Evolutionary conservation across 768 basidiomycete genomes (phyloP), one percentile per base, ranked within the genome.

Genomic region (Boletus pseudo-olivaceus): DNA sequence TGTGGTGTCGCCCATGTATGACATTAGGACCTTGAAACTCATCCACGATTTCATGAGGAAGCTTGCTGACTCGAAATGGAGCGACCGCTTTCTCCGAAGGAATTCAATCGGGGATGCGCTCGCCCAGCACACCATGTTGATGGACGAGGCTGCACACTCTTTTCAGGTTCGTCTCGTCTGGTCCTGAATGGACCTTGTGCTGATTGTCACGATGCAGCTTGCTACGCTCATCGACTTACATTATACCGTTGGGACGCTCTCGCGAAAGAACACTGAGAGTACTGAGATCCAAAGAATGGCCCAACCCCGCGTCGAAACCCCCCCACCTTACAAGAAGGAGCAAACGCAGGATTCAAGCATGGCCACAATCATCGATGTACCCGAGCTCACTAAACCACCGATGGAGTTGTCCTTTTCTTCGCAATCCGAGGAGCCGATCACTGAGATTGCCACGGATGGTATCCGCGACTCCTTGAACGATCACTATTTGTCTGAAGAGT

Each of bases 211-310:
- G 20, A 26, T 33, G 7, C 38, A 80, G 79, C 71, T 79, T 7
- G 73, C 76, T 7, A 75, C 77, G 0, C 70, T 80, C 5, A 78
- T 81, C 38, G 73, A 77, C 45, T 72, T 81, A 17, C 78, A 80
- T 56, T 72, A 74, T 51, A 68, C 73, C 19, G 60, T 78, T 19
- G 72, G 67, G 11, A 56, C 56, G 29, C 43, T 62, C 39, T 60
- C 60, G 12, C 53, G 34, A 19, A 59, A 20, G 37, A 53, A 43
- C 4, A 53, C 42, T 2, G 37, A 42, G 1, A 35, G 17, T 17
- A n/a, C 23, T 10, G 42, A 32, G 33, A 51, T 26, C 0, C 50
- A 39, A 48, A 34, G 41, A 14, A 34, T 5, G 20, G 7, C 35
- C 7, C 47, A 49, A 32, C 6, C 12, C 9, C 17, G 19, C 14